Base-by-base conservation (phyloP, 202 grass and related monocot species). In the Digitaria exilis region DNA sequence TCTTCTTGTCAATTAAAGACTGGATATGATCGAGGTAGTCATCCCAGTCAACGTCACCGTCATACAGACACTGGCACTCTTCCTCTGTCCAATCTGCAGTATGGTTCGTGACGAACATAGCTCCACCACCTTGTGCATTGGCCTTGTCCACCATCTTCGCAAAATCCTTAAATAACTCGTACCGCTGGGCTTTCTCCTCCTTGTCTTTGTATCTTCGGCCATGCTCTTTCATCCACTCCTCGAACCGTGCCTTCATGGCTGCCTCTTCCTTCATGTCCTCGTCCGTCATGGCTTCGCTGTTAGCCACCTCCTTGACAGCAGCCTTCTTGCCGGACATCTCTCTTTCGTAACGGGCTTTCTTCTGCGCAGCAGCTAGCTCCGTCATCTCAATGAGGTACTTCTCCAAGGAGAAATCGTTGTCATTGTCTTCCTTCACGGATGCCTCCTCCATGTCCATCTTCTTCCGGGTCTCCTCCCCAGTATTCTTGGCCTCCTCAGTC, bases 151-250 rank as follows among this genome's bases (percentile, higher is more conserved):
- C 15, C 5, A 21, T 30, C 74, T 77, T 77, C 24, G 26, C 25
- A 44, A 18, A 18, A 26, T 8, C 35, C 72, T 75, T 39, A 4
- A 75, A 75, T 2, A 57, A 24, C 4, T 75, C 21, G 16, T 78
- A 77, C 39, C 75, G 39, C 41, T 17, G 39, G 13, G 56, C 37
- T 41, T 77, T 77, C 57, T 77, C 75, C 57, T 79, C 61, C 13
- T 79, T 21, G 19, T 7, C 39, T 9, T 1, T 5, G 44, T 66
- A 52, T 22, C 3, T 48, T 0, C 45, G 29, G 7, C 2, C 44
- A 3, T 66, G 26, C n/a, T 79, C 7, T n/a, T 37, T 22, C 29
- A 52, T 66, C 76, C 76, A 79, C 4, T 51, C 45, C 19, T 79
- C 30, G 14, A 66, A 79, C 45, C 19, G n/a, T 14, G 19, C 45